phyloP scores from a whole-genome alignment of 2,329 filamentous ascomycete species.

The Pestalotiopsis sp. region DNA sequence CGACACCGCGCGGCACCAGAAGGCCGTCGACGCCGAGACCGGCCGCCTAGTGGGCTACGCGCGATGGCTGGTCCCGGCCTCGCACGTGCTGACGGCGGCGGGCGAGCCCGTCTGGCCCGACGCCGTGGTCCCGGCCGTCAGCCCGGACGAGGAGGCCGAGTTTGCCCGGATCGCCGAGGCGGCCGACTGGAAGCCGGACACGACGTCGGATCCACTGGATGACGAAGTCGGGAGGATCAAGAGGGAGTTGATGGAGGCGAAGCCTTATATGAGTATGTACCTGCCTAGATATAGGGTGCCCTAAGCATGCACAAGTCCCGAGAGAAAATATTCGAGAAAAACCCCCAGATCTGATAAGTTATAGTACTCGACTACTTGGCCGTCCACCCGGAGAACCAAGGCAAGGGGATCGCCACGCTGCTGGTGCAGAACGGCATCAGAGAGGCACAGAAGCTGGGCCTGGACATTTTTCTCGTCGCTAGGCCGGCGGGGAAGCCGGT shows the following conservation, averaged over 20 bases:
- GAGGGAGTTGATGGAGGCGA: slow-evolving; percentile 4
- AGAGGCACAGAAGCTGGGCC: slow-evolving; percentile 24
- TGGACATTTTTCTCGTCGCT: slow-evolving; percentile 27
- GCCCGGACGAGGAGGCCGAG: slow-evolving; percentile 7
- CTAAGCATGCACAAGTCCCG: too few species aligned
- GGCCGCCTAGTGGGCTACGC: slow-evolving; percentile 13
- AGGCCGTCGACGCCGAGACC: slow-evolving; percentile 10
- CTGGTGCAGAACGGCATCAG: slow-evolving; percentile 28
- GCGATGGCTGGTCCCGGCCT: slow-evolving; percentile 4
- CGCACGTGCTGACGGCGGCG: neutral
- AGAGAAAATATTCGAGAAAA: neutral
- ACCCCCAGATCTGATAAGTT: neutral
- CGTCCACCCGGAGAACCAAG: slow-evolving; percentile 29
- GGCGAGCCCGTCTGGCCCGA: slow-evolving; percentile 10
- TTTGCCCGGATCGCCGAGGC: slow-evolving; percentile 1
- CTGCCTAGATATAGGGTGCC: neutral
- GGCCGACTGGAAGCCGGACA: slow-evolving; percentile 6
- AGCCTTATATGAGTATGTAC: slow-evolving; percentile 5
- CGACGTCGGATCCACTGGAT: neutral
- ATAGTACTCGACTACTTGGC: slow-evolving; percentile 30
- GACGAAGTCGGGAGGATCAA: neutral
- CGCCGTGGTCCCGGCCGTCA: slow-evolving; percentile 7
- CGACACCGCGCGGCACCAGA: slow-evolving; percentile 12
- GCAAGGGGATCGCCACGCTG: slow-evolving; percentile 27
- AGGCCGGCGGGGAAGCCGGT: slow-evolving; percentile 23